Evolutionary conservation across 192 early-diverging fungal genomes (phyloP), one percentile per base, ranked within the genome.

Genomic region (Entomortierella beljakovae): DNA sequence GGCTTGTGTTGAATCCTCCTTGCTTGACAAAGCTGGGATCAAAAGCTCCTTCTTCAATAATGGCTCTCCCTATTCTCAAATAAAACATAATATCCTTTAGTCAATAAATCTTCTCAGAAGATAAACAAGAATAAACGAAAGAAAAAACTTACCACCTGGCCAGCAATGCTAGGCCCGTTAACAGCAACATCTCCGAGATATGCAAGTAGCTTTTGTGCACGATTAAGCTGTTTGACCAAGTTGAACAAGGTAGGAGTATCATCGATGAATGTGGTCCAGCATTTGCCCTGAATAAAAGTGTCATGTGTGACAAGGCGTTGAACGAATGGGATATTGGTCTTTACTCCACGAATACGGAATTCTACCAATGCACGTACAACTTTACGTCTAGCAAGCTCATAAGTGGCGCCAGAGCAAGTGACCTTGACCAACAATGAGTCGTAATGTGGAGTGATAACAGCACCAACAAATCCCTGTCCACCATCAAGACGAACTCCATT

Each of bases 211-310:
- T 94, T 93, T 48, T 94, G 92, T 22, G 94, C 95, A 70, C 94
- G 91, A 86, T 95, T 95, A 52, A 90, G 88, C 75, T 86, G 86
- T 64, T 89, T 89, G 67, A 89, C 92, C n/a, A 89, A 80, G 51
- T 89, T 82, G 80, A 99, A 95, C 43, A 99, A 88, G 84, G 93
- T 89, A 3, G 97, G 97, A 1, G 96, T 94, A 81, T 98, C 97
- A 80, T 99, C 97, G 72, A 99, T 97, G 62, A 97, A 99, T 15
- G 97, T 99, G 20, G 97, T 99, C 97, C 97, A 98, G 75, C 94
- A 89, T 68, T 88, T 86, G 59, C 95, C 97, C 37, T 82, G 80
- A 43, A 90, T 90, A 64, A 99, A 96, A 5, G 90, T 90, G 6
- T 88, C 88, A 83, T 96, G 90, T 6, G 90, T 92, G 46, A 99